phyloP scores from a whole-genome alignment of 768 basidiomycete species.

The Cubamyces sp. region DNA sequence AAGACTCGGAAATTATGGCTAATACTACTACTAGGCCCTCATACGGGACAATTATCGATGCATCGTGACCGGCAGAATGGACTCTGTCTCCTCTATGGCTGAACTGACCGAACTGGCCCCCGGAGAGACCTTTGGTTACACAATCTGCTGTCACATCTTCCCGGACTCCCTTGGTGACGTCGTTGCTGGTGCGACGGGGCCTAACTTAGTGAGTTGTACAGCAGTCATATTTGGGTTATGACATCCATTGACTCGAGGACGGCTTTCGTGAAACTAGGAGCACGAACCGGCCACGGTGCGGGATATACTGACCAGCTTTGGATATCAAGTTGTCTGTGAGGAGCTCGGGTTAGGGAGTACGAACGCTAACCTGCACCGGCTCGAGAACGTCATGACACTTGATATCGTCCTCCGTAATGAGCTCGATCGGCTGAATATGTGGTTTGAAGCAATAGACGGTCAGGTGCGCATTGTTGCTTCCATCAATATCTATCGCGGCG shows the following conservation, averaged over 20 bases:
- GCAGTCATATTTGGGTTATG: neutral
- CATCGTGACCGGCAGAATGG: constrained; percentile 1
- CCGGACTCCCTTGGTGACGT: constrained; percentile 2
- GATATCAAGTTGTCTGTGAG: constrained; percentile 1
- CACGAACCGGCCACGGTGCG: neutral
- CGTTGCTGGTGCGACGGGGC: neutral
- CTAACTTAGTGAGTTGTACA: neutral
- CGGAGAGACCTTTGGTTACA: neutral
- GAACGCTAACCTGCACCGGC: constrained; percentile 2
- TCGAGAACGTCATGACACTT: constrained; percentile 8
- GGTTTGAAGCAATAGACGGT: neutral
- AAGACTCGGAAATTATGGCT: neutral
- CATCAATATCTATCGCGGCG: neutral
- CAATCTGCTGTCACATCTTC: constrained; percentile 4
- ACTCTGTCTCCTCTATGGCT: neutral
- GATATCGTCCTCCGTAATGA: neutral
- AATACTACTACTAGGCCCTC: neutral
- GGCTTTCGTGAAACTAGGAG: neutral
- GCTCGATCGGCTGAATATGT: neutral
- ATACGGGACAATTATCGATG: constrained; percentile 1
- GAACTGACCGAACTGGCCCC: neutral
- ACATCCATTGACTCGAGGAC: neutral
- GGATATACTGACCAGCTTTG: constrained; percentile 1
- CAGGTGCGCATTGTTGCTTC: neutral
- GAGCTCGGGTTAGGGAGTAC: constrained; percentile 1